Evolutionary conservation across 225 moss, liverwort and hornwort species (phyloP), one percentile per base, ranked within the genome.

Genomic region (Polytrichum commune): DNA sequence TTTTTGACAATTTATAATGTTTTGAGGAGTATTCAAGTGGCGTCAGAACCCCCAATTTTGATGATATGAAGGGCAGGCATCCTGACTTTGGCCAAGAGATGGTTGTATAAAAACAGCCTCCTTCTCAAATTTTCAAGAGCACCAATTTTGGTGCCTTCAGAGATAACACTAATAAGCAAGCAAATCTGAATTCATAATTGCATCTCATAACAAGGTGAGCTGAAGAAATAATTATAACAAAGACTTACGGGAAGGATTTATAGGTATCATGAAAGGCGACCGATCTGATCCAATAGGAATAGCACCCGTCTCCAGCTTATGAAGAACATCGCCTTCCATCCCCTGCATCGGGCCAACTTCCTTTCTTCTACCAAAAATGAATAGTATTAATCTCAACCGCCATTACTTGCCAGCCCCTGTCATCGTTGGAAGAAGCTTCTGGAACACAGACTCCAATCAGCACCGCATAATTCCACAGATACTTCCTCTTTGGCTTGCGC

Each of bases 201-300:
- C 13, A 46, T 46, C 16, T 46, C 8, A 46, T 46, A 46, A 46
- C 46, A 46, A 16, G 16, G 13, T 38, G 38, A 38, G 38, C 38
- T 38, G 10, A 10, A 38, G 38, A 38, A 38, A 9, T 38, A 46
- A 46, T 16, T 46, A 24, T 19, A 54, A 73, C 9, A 73, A 73
- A 70, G 55, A 79, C 87, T 81, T 79, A 87, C 87, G 84, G 19
- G 83, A 84, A 67, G 87, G 81, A 69, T 84, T 84, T 72, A 84
- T 81, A 23, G 84, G 84, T 30, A 84, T 81, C 76, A 84, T 83
- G 66, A 87, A 87, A 38, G 87, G 87, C 18, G 87, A 78, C 66
- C 84, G 76, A 74, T 87, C 87, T 60, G 79, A 76, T 57, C 87
- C 87, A 67, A 84, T 87, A 27, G 87, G 87, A 19, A 87, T 87